phyloP scores from a whole-genome alignment of 192 early-diverging fungal species.

The Gonapodya sp. region DNA sequence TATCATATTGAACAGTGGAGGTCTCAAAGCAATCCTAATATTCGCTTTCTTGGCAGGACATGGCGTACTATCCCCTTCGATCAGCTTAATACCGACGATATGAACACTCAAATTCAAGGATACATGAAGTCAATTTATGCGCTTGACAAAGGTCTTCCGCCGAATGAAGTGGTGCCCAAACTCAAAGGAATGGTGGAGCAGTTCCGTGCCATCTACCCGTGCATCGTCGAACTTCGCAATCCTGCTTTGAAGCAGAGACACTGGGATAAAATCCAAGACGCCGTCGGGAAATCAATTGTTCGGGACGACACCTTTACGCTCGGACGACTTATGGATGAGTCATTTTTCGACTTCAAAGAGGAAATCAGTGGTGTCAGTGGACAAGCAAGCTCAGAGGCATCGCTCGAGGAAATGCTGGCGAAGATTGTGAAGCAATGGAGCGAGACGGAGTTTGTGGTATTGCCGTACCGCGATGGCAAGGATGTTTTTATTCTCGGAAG shows the following conservation, averaged over 20 bases:
- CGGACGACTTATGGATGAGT: slow-evolving; percentile 45
- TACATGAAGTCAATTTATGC: slow-evolving; percentile 46
- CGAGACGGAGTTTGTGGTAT: slow-evolving; percentile 53
- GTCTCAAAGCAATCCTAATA: slow-evolving; percentile 11
- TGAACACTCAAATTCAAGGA: slow-evolving; percentile 36
- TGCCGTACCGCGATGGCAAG: slow-evolving; percentile 39
- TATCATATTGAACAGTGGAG: background rate
- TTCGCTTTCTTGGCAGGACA: slow-evolving; percentile 20
- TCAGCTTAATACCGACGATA: slow-evolving; percentile 42
- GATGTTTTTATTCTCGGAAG: slow-evolving; percentile 38
- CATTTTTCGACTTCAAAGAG: slow-evolving; percentile 54
- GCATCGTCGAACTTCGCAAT: slow-evolving; percentile 47
- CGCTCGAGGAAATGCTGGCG: slow-evolving; percentile 58
- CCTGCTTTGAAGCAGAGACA: slow-evolving; percentile 47
- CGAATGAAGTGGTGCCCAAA: slow-evolving; percentile 52
- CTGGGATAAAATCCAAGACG: slow-evolving; percentile 46
- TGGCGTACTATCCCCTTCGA: slow-evolving; percentile 43
- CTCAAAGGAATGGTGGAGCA: slow-evolving; percentile 45
- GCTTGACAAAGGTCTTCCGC: slow-evolving; percentile 55
- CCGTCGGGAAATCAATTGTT: slow-evolving; percentile 47
- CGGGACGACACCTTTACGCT: slow-evolving; percentile 57
- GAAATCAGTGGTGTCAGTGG: slow-evolving; percentile 57
- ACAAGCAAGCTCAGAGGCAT: slow-evolving; percentile 49
- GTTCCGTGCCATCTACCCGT: slow-evolving; percentile 44
- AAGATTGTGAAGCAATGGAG: slow-evolving; percentile 51